Evolutionary conservation across 352 stramenopile genomes (phyloP), one percentile per base, ranked within the genome.

Genomic region (Sclerospora graminicola): DNA sequence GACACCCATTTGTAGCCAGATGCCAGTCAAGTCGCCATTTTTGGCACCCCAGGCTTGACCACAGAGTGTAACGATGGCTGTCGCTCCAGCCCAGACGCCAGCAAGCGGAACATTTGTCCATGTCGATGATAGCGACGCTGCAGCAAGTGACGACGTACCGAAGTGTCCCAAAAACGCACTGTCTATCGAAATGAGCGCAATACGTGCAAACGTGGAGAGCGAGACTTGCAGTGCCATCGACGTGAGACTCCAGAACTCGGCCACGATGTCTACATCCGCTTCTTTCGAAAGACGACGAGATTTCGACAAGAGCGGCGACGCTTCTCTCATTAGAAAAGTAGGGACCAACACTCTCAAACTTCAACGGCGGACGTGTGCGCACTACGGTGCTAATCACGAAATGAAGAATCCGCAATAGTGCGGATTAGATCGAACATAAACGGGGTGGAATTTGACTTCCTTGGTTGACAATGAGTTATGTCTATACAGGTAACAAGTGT

Each of bases 211-310:
- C 0, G 74, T 89, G 1, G 78, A 78, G 26, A 90, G 63, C 39
- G 66, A 84, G 15, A 90, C 78, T 51, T 90, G 78, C 40, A 88
- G 51, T 31, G 78, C 78, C 73, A 90, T 88, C 46, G 66, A 84
- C 42, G 66, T 61, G 37, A 90, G 66, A 38, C 65, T 54, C 50
- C 63, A 57, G 47, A 90, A 78, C 55, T 90, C 78, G 34, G 52
- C 48, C 11, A 49, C 45, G 21, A 76, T 58, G 47, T 89, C 58
- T 18, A 89, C 69, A 0, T 58, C 54, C 3, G 56, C 42, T 47
- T 87, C 71, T n/a, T 49, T 38, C 11, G 27, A 28, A 13, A 16
- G 5, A 19, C 16, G 30, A 8, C 13, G 28, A 1, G 30, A n/a
- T 35, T 18, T 35, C 5, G 30, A 16, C 6, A 35, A 35, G 10